Base-by-base conservation (phyloP, 2,329 filamentous ascomycete genomes). In the Monilinia polystroma region DNA sequence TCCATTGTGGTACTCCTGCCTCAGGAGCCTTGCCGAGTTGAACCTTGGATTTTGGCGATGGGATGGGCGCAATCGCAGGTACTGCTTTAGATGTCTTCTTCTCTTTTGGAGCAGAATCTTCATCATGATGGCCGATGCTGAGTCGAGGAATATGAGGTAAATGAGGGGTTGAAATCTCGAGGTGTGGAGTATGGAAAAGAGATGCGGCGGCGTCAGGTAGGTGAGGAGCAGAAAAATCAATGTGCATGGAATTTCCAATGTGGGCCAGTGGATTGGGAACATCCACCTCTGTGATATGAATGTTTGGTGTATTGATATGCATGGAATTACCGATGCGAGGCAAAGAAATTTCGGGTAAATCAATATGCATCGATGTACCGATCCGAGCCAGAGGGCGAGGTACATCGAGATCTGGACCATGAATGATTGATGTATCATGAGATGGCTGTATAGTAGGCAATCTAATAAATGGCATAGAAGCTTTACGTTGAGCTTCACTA, bases 1-100 rank as follows among this genome's bases (percentile, higher is more conserved):
- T 59, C 64, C 64, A 66, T 23, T 66, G 45, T 18, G 64, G 64
- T 20, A 38, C 26, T 45, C 29, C 47, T 23, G 16, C 49, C 38
- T 60, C 45, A n/a, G 35, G 38, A 43, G 29, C 20, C 10, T 62
- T 59, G 23, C 5, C 5, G 10, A 14, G n/a, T 49, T 59, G 53
- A 16, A 10, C 58, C 10, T 41, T 58, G n/a, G 41, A 12, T 12
- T 57, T 64, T 29, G 53, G 29, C 20, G 63, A 10, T 26, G 53
- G 16, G 12, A 45, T 45, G 18, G 51, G 60, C n/a, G 5, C 20
- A n/a, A 47, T 64, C 38, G 32, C 43, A 26, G 63, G 54, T 51
- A 45, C n/a, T 12, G 8, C 58, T 4, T 51, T 51, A 1, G 45
- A 4, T 7, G 7, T n/a, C 11, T 38, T 60, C 20, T 62, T 62